Conservation (phyloP, 768 basidiomycete species). For the Leccinum pellstonianum region DNA sequence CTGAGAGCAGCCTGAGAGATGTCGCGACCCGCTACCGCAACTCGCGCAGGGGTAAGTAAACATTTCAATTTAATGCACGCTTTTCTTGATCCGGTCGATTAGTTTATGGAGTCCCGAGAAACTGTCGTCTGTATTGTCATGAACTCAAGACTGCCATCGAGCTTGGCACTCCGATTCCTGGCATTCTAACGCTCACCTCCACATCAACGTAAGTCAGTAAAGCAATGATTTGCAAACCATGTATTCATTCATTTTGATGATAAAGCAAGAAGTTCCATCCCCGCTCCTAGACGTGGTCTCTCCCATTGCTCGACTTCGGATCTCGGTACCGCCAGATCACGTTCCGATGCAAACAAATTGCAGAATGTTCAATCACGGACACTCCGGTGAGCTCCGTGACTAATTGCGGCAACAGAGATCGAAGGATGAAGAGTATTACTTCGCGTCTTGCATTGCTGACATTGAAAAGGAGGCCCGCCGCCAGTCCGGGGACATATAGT, state of each 20-base stretch:
- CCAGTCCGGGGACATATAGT: slow-evolving; percentile 86
- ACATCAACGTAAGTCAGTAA: slow-evolving; percentile 77
- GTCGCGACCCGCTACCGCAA: slow-evolving; percentile 95
- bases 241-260: slow-evolving; percentile 52
- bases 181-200: slow-evolving; percentile 92
- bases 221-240: neutral
- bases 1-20: slow-evolving; percentile 28
- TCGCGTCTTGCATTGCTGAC: slow-evolving; percentile 73
- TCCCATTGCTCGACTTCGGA: slow-evolving; percentile 76
- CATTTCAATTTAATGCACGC: neutral
- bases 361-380: slow-evolving; percentile 91
- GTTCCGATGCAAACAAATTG: slow-evolving; percentile 94
- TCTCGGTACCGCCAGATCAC: slow-evolving; percentile 92
- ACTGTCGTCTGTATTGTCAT: slow-evolving; percentile 97
- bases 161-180: slow-evolving; percentile 90
- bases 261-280: slow-evolving; percentile 97
- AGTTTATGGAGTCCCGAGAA: slow-evolving; percentile 96
- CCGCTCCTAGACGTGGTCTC: slow-evolving; percentile 93
- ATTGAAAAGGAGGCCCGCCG: slow-evolving; percentile 88
- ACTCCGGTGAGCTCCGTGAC: slow-evolving; percentile 65
- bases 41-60: slow-evolving; percentile 80
- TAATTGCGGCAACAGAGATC: slow-evolving; percentile 60
- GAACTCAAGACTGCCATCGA: slow-evolving; percentile 96
- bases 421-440: slow-evolving; percentile 64
- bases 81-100: slow-evolving; percentile 6